Percentiles rank a stretch among this genome's conserved stretches.
phyloP scores from a whole-genome alignment of 345 rosid species.

The Anacardium occidentale region DNA sequence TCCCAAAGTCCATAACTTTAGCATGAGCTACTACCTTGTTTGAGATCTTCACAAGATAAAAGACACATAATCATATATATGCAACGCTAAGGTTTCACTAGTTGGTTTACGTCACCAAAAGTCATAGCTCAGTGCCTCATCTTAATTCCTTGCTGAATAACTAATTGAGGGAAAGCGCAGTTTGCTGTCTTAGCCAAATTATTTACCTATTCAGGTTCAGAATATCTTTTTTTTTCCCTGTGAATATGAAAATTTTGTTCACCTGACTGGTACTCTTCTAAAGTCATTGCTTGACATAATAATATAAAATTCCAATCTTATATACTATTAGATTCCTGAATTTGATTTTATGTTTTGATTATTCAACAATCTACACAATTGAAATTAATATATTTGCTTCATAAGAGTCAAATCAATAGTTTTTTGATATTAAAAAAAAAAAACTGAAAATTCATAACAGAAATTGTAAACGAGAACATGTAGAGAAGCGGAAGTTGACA shows the following conservation, averaged over 20 bases:
- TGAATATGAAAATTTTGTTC: not conserved
- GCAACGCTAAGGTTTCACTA: not conserved
- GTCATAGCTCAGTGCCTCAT: not conserved
- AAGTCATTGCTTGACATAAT: not conserved
- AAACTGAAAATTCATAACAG: not conserved
- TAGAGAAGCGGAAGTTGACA: constrained; percentile 9
- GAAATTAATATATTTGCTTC: not conserved
- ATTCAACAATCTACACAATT: not conserved
- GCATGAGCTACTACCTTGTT: constrained; percentile 3
- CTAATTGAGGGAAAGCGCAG: not conserved
- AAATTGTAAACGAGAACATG: not conserved
- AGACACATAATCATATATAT: not conserved
- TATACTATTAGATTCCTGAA: not conserved
- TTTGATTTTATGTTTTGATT: not conserved
- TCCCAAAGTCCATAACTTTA: not conserved
- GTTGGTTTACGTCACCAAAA: not conserved
- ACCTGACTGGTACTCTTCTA: not conserved
- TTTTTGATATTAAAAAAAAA: not conserved
- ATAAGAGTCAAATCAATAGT: not conserved
- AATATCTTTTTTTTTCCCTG: not conserved
- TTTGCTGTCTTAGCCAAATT: not conserved
- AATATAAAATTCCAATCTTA: not conserved
- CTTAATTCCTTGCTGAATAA: too few species aligned
- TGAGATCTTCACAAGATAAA: not conserved
- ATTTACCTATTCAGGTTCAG: not conserved